These are phyloP conservation scores for Yamadazyma mexicana DNA, from an alignment of 1,139 yeast genomes.

Conservation along the genomic window DNA sequence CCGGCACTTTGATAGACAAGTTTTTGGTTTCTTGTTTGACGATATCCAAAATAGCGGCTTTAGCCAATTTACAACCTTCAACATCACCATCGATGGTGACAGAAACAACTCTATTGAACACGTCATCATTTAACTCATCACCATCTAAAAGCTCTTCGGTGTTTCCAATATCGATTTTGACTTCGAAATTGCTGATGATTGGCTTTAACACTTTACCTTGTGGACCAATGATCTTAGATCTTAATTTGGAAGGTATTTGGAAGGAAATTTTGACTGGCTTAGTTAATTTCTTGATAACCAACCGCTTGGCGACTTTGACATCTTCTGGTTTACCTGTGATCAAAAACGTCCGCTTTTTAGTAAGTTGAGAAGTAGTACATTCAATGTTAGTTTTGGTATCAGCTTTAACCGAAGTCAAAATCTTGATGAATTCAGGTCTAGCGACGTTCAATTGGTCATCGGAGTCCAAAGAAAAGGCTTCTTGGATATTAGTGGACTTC, in stretches of 20 bases:
- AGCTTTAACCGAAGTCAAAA: conserved; percentile 62
- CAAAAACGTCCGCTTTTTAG: conserved; percentile 82
- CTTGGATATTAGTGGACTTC: conserved; percentile 54
- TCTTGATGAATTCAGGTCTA: conserved; percentile 63
- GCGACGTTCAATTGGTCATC: conserved; percentile 65
- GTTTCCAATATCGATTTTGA: conserved; percentile 72
- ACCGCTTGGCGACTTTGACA: conserved; percentile 73
- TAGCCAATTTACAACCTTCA: conserved; percentile 79
- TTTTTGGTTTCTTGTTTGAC: conserved; percentile 74
- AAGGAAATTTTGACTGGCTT: conserved; percentile 66
- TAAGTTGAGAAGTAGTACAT: conserved; percentile 76
- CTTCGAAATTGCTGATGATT: conserved; percentile 69
- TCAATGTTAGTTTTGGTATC: conserved; percentile 71
- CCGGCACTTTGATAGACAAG: conserved; percentile 47
- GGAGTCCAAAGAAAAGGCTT: conserved; percentile 69
- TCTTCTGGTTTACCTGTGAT: conserved; percentile 73
- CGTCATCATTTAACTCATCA: conserved; percentile 36
- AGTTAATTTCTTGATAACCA: conserved; percentile 73
- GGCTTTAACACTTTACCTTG: conserved; percentile 84
- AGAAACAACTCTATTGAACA: conserved; percentile 54
- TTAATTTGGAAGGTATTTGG: conserved; percentile 72
- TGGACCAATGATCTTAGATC: conserved; percentile 85
- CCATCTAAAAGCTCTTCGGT: conserved; percentile 33
- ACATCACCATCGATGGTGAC: conserved; percentile 81
- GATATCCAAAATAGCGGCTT: conserved; percentile 65